These are phyloP conservation scores for Beauveria caledonica DNA, from an alignment of 2,329 filamentous ascomycete genomes.

Conservation along the genomic window DNA sequence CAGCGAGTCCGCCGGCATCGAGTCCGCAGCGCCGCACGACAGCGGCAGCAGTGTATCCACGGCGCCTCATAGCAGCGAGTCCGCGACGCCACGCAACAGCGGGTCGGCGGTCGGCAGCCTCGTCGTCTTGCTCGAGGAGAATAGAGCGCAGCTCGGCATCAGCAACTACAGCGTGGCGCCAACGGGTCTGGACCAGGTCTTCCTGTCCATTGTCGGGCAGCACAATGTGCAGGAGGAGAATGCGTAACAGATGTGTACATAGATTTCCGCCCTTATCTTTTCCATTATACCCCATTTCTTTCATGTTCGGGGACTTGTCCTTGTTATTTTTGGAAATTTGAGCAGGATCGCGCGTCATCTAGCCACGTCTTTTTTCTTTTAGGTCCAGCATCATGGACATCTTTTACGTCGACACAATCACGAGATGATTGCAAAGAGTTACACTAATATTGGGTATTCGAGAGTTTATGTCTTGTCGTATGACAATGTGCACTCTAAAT, in stretches of 20 bases:
- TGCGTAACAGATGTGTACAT: not conserved
- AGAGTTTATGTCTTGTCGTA: not conserved
- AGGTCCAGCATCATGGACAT: not conserved
- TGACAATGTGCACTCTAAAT: not conserved
- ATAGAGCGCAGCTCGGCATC: slow-evolving; percentile 60
- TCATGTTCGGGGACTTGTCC: not conserved
- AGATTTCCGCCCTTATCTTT: too few species aligned
- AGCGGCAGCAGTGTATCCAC: slow-evolving; percentile 34
- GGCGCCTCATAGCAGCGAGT: too few species aligned
- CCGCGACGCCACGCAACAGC: slow-evolving; percentile 12
- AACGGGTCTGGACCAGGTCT: slow-evolving; percentile 85
- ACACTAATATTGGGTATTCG: not conserved
- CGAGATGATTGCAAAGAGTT: not conserved
- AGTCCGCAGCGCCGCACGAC: slow-evolving; percentile 33
- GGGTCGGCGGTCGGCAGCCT: slow-evolving; percentile 56
- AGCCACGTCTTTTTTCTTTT: not conserved
- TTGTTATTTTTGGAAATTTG: not conserved
- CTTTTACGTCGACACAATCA: not conserved
- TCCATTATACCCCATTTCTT: too few species aligned
- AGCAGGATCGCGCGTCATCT: not conserved
- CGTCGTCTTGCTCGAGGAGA: slow-evolving; percentile 65
- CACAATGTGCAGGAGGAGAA: slow-evolving; percentile 73
- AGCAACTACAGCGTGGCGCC: slow-evolving; percentile 83
- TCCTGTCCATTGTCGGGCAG: slow-evolving; percentile 72
- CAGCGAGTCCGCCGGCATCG: slow-evolving; percentile 14